A percentile compares a stretch with the other conserved stretches of the same genome.
These are phyloP conservation scores for Pyrenochaeta sp. DNA, from an alignment of 2,329 filamentous ascomycete genomes.

Conservation along the genomic window DNA sequence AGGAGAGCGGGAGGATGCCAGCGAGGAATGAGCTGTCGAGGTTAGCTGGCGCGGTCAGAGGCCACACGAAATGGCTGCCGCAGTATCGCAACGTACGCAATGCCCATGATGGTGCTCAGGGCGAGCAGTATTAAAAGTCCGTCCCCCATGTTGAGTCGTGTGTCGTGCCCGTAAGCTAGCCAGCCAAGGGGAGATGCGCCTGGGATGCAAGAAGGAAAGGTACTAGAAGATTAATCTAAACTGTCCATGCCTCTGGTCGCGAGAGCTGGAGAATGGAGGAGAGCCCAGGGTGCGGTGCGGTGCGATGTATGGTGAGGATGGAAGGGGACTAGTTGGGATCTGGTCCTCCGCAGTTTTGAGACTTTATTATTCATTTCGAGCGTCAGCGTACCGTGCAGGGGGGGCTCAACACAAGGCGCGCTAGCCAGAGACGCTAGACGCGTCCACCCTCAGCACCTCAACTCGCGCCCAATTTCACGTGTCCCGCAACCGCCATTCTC, in stretches of 20 bases:
- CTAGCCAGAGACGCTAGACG: no score
- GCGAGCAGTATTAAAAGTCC: conserved; percentile 70
- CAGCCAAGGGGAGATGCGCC: conserved; percentile 22
- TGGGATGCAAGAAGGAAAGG: conserved; percentile 16
- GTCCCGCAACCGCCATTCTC: not conserved
- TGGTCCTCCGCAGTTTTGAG: conserved; percentile 21
- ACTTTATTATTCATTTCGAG: conserved; percentile 8
- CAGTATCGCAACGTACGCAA: conserved; percentile 59
- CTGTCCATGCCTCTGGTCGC: conserved; percentile 22
- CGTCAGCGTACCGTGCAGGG: no score
- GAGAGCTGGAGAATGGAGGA: not conserved
- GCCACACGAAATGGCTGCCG: no score
- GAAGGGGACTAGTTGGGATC: conserved; percentile 4
- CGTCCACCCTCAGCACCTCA: no score
- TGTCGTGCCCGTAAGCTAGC: conserved; percentile 12
- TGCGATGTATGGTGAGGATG: conserved; percentile 3
- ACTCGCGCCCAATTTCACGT: conserved; percentile 7
- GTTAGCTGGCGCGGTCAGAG: conserved; percentile 15
- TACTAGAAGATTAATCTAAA: conserved; percentile 15
- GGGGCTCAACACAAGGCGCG: conserved; percentile 27
- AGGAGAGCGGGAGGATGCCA: conserved; percentile 87
- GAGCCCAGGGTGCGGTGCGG: conserved; percentile 1
- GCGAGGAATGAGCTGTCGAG: conserved; percentile 84
- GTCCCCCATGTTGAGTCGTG: conserved; percentile 59
- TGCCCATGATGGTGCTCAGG: conserved; percentile 70